phyloP scores from a whole-genome alignment of 1,284 basidiomycete species.

The Ustilago sp. region DNA sequence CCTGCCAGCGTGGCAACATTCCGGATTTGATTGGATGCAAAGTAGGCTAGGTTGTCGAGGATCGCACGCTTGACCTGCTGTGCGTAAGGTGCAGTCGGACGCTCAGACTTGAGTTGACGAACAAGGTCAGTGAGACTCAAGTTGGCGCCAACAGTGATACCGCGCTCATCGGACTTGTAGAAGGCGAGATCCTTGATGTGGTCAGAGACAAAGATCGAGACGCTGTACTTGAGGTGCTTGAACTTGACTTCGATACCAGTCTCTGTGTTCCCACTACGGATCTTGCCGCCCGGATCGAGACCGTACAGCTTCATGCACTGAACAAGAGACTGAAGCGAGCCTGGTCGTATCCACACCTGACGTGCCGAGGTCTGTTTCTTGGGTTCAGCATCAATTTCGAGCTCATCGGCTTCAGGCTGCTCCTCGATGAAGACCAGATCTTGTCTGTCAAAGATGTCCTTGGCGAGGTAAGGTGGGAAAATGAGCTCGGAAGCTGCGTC shows the following conservation, averaged over 20 bases:
- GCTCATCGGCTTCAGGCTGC: conserved; percentile 31
- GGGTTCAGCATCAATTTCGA: conserved; percentile 22
- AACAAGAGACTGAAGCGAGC: conserved; percentile 54
- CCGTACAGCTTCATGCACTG: conserved; percentile 48
- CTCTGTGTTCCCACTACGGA: conserved; percentile 63
- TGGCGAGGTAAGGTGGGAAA: conserved; percentile 67
- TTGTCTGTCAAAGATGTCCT: conserved; percentile 55
- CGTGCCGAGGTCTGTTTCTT: conserved; percentile 18
- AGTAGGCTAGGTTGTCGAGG: conserved; percentile 63
- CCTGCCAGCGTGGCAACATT: conserved; percentile 69
- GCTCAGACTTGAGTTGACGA: conserved; percentile 46
- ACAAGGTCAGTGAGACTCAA: conserved; percentile 57
- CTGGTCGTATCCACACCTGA: conserved; percentile 61
- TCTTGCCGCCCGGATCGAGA: conserved; percentile 47
- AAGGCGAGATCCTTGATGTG: conserved; percentile 54
- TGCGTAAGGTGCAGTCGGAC: conserved; percentile 24
- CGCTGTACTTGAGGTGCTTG: conserved; percentile 57
- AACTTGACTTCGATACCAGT: conserved; percentile 65
- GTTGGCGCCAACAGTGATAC: conserved; percentile 66
- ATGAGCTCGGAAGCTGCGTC: conserved; percentile 67
- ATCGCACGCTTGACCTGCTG: conserved; percentile 55
- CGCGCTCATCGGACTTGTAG: conserved; percentile 41
- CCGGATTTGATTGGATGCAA: conserved; percentile 69
- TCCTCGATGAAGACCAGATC: conserved; percentile 60
- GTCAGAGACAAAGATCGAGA: conserved; percentile 67